A percentile compares a stretch with the other conserved stretches of the same genome.
Evolutionary conservation across 116 monocot species (phyloP).

Genomic region (Cymodocea nodosa): DNA sequence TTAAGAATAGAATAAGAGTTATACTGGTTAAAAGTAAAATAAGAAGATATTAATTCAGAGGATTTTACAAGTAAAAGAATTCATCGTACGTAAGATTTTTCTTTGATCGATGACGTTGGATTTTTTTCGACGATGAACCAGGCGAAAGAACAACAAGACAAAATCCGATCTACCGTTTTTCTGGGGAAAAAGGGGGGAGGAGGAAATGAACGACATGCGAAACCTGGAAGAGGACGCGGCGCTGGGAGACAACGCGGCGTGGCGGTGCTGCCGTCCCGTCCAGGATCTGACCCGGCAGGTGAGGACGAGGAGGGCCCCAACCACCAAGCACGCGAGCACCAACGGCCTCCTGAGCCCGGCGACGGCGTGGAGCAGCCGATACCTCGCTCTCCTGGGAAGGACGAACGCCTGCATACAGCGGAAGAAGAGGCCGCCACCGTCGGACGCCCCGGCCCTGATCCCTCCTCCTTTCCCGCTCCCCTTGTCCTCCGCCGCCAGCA

Average conservation of each 20-base stretch:
- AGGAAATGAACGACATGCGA: too few relatives aligned
- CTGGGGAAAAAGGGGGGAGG: not conserved
- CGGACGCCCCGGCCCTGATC: too few relatives aligned
- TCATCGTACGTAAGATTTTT: too few relatives aligned
- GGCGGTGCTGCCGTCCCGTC: not conserved
- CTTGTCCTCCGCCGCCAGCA: not conserved
- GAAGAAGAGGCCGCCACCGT: too few relatives aligned
- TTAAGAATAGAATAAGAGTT: too few relatives aligned
- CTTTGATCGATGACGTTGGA: too few relatives aligned
- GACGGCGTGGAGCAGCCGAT: not conserved
- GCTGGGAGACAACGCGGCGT: too few relatives aligned
- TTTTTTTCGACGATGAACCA: too few relatives aligned
- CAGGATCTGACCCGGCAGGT: not conserved
- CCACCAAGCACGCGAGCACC: not conserved
- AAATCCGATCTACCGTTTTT: not conserved
- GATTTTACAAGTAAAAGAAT: too few relatives aligned
- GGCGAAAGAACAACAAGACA: not conserved
- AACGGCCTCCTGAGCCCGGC: not conserved
- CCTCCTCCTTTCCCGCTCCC: not conserved
- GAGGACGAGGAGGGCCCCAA: not conserved
- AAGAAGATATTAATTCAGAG: too few relatives aligned
- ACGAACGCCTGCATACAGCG: not conserved
- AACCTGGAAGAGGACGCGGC: conserved; percentile 3
- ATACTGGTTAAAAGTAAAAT: too few relatives aligned
- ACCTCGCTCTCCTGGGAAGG: not conserved